Evolutionary conservation across 345 rosid species (phyloP), one percentile per base, ranked within the genome.

Genomic region (Trapa bicornis): DNA sequence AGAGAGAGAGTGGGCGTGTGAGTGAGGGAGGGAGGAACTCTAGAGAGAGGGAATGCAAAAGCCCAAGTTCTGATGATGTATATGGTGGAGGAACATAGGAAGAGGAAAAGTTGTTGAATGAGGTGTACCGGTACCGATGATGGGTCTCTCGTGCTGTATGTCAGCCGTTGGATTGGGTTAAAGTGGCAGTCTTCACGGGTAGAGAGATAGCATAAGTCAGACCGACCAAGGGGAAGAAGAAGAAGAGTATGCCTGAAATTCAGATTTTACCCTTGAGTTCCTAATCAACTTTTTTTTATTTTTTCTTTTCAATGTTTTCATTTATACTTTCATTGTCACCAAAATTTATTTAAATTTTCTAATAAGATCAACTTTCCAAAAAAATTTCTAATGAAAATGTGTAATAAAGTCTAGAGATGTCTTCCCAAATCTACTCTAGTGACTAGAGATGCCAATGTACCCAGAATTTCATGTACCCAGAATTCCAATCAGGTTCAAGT

Each of bases 41-140:
- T 41, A 41, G 16, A 56, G 29, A 62, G 43, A 15, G 65, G 11
- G 13, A 50, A 22, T 36, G 60, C 60, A 36, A 61, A 41, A 2
- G 53, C 7, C 11, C 22, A 50, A 10, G 45, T n/a, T 57, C 45
- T 42, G 64, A 1, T 54, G 37, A 45, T 65, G 16, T 33, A 16
- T 13, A 70, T 65, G 29, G 50, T 56, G 50, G 70, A 56, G 41
- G 62, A 54, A 57, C 47, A 54, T 54, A 37, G 76, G 66, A 36
- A 36, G 74, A 63, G 77, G 70, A 71, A 39, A 72, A 39, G 60
- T 61, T 75, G 77, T 85, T 87, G 14, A 93, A 89, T 87, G 11
- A 32, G 50, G 13, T 33, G 65, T 68, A 71, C 75, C 0, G 72
- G 75, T 74, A 81, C 82, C 62, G 50, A 65, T 3, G 29, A 8